Evolutionary conservation across 441 rosid genomes (phyloP).

Genomic region (Populus hybrid): DNA sequence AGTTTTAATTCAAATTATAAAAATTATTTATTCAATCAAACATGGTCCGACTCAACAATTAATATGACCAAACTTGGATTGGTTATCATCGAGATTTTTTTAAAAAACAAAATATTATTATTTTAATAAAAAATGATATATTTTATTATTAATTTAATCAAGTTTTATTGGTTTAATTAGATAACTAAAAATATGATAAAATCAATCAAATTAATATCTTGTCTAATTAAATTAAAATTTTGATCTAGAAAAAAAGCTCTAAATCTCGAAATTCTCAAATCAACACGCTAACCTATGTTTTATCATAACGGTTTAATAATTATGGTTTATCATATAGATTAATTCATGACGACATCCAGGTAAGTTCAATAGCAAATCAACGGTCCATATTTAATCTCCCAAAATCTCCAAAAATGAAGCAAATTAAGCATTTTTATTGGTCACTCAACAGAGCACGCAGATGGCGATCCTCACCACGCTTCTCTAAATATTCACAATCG

Average conservation of each 20-base stretch:
- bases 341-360: not conserved
- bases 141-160: too few species aligned
- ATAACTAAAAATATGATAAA: too few species aligned
- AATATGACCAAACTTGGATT: not conserved
- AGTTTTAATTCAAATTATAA: not conserved
- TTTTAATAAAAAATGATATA: too few species aligned
- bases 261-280: not conserved
- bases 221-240: too few species aligned
- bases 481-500: not conserved
- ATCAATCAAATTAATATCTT: not conserved
- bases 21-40: not conserved
- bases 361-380: not conserved
- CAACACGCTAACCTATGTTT: not conserved
- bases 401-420: not conserved
- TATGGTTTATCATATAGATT: not conserved
- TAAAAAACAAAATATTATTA: too few species aligned
- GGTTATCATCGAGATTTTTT: too few species aligned
- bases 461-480: not conserved
- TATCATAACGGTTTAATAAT: not conserved
- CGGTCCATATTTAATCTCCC: not conserved
- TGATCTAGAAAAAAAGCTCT: not conserved
- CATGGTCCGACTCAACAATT: not conserved
- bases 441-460: not conserved
- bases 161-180: too few species aligned
- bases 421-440: not conserved